Percentiles rank a stretch among this genome's conserved stretches.
Conservation (phyloP, 441 rosid species). For the Croton setiger region DNA sequence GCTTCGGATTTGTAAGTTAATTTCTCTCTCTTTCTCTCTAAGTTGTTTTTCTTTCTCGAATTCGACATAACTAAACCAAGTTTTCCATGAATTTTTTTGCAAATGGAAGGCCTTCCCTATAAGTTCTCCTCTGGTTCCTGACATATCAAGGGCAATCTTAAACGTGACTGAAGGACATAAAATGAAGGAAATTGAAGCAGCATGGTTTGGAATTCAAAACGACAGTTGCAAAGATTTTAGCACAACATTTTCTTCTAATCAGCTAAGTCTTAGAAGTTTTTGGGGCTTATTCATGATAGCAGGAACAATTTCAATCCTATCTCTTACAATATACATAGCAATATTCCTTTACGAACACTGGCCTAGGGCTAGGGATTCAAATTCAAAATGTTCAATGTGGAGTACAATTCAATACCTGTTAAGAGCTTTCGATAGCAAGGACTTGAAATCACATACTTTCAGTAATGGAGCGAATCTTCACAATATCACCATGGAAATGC, state of each 20-base stretch:
- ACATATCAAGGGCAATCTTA: conserved; percentile 62
- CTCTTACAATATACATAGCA: conserved; percentile 34
- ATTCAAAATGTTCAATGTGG: conserved; percentile 21
- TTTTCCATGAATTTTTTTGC: background rate
- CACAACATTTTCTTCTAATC: conserved; percentile 30
- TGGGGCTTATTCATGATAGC: conserved; percentile 53
- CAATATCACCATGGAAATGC: background rate
- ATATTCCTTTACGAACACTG: conserved; percentile 29
- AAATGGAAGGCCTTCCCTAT: conserved; percentile 32
- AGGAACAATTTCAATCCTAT: conserved; percentile 28
- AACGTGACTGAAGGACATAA: conserved; percentile 47
- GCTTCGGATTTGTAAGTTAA: conserved; percentile 64
- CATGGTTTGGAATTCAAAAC: conserved; percentile 40
- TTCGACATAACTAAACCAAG: no score
- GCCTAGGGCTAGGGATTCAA: no score
- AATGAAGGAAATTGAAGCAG: conserved; percentile 33
- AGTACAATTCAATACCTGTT: conserved; percentile 19
- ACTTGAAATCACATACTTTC: conserved; percentile 32
- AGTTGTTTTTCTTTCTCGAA: background rate
- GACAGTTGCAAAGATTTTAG: conserved; percentile 31
- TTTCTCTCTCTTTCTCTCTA: background rate
- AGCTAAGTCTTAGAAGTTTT: conserved; percentile 53
- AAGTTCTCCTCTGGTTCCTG: conserved; percentile 55
- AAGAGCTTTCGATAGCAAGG: conserved; percentile 31
- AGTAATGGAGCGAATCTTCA: conserved; percentile 10